Percentiles rank a stretch among this genome's conserved stretches.
phyloP scores from a whole-genome alignment of 1,284 basidiomycete species.

The Schizophyllum amplum region DNA sequence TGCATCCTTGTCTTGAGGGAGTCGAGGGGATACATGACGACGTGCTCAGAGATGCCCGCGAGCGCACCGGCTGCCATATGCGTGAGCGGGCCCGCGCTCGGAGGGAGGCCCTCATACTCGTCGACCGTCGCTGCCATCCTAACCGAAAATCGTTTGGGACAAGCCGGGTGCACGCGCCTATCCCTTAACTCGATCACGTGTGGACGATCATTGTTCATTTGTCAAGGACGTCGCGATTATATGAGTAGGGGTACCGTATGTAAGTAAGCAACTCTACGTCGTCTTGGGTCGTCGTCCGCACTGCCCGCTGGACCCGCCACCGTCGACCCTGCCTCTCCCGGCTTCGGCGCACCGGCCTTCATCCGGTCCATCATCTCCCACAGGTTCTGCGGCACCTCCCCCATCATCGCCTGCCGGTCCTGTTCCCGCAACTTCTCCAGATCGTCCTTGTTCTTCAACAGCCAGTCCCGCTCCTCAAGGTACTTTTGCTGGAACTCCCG shows the following conservation, averaged over 20 bases:
- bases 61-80: slow-evolving; percentile 98
- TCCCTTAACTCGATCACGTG: too few species aligned
- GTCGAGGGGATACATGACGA: slow-evolving; percentile 98
- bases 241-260: too few species aligned
- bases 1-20: slow-evolving; percentile 99
- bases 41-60: slow-evolving; percentile 97
- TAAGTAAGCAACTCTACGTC: too few species aligned
- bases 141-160: not conserved
- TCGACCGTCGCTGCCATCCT: slow-evolving; percentile 58
- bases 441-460: slow-evolving; percentile 72
- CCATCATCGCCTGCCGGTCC: slow-evolving; percentile 69
- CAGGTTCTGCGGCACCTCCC: slow-evolving; percentile 35
- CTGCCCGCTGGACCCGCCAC: too few species aligned
- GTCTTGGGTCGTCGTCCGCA: too few species aligned
- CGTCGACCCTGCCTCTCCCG: not conserved
- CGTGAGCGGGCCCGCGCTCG: slow-evolving; percentile 76
- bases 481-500: slow-evolving; percentile 81
- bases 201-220: too few species aligned
- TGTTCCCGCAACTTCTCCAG: slow-evolving; percentile 77
- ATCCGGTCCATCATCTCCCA: slow-evolving; percentile 35
- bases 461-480: slow-evolving; percentile 83
- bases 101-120: slow-evolving; percentile 62
- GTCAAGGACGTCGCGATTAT: too few species aligned
- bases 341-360: not conserved
- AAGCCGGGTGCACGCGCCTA: too few species aligned